Evolutionary conservation across 352 stramenopile genomes (phyloP).

Genomic region (Globisporangium spinosum): DNA sequence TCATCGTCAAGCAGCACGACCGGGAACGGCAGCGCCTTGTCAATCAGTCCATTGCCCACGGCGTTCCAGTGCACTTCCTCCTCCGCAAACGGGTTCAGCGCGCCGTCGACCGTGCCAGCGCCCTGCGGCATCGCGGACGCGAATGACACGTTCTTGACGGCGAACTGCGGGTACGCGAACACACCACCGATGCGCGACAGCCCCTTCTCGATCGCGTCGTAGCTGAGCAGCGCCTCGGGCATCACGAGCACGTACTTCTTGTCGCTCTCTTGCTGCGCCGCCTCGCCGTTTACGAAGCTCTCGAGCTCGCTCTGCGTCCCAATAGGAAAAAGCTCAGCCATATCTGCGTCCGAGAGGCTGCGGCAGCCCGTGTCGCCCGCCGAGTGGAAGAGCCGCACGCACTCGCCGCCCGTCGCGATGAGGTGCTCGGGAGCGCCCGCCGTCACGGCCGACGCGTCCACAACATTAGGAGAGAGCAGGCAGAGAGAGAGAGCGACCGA

Average conservation of each 20-base stretch:
- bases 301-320: constrained; percentile 35
- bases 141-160: constrained; percentile 43
- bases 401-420: constrained; percentile 59
- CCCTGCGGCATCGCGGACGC: constrained; percentile 57
- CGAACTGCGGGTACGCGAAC: constrained; percentile 47
- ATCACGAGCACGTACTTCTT: constrained; percentile 65
- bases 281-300: constrained; percentile 34
- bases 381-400: constrained; percentile 77
- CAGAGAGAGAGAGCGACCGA: constrained; percentile 4
- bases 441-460: constrained; percentile 49
- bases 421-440: constrained; percentile 63
- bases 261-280: constrained; percentile 20
- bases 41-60: constrained; percentile 42
- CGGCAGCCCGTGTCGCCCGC: constrained; percentile 60
- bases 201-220: constrained; percentile 27
- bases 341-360: constrained; percentile 46
- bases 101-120: constrained; percentile 45
- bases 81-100: constrained; percentile 63
- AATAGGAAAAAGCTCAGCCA: constrained; percentile 55
- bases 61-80: constrained; percentile 69
- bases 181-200: constrained; percentile 47
- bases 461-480: neutral
- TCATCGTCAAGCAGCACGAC: constrained; percentile 62
- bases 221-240: constrained; percentile 51
- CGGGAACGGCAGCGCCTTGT: constrained; percentile 45